Evolutionary conservation across 2,329 filamentous ascomycete genomes (phyloP).

Genomic region (Fusarium pilosicola): DNA sequence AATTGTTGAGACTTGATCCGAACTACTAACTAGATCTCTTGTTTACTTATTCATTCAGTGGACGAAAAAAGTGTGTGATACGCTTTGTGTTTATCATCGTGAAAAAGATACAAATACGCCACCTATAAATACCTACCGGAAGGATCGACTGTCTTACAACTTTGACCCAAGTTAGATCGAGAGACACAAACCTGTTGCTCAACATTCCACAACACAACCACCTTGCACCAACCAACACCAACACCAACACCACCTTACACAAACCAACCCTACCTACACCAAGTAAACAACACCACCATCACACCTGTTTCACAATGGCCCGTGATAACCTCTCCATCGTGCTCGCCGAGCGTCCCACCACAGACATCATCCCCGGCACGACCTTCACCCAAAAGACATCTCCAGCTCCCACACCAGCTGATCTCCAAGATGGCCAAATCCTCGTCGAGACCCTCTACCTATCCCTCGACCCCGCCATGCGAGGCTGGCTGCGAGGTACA

Average conservation of each 20-base stretch:
- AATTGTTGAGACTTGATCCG: not conserved
- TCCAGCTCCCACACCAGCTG: conserved; percentile 60
- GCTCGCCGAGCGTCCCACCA: conserved; percentile 71
- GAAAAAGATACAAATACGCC: not conserved
- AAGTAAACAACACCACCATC: not conserved
- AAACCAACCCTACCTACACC: not conserved
- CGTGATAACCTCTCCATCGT: conserved; percentile 62
- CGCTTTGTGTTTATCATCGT: not conserved
- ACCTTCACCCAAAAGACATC: conserved; percentile 68
- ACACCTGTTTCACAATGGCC: conserved; percentile 48
- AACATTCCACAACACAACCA: conserved; percentile 2
- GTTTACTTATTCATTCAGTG: not conserved
- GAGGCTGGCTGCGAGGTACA: conserved; percentile 72
- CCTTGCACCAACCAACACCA: not conserved
- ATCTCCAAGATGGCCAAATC: conserved; percentile 72
- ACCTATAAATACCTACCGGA: conserved; percentile 2
- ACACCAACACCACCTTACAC: not conserved
- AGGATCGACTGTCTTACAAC: not conserved
- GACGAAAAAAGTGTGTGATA: not conserved
- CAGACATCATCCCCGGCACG: conserved; percentile 69
- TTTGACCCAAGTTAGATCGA: not conserved
- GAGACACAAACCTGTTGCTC: not conserved
- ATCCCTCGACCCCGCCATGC: conserved; percentile 80
- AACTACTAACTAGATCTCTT: not conserved
- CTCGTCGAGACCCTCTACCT: conserved; percentile 71